Evolutionary conservation across 2,329 filamentous ascomycete species (phyloP).

Genomic region (Pestalotiopsis sp.): DNA sequence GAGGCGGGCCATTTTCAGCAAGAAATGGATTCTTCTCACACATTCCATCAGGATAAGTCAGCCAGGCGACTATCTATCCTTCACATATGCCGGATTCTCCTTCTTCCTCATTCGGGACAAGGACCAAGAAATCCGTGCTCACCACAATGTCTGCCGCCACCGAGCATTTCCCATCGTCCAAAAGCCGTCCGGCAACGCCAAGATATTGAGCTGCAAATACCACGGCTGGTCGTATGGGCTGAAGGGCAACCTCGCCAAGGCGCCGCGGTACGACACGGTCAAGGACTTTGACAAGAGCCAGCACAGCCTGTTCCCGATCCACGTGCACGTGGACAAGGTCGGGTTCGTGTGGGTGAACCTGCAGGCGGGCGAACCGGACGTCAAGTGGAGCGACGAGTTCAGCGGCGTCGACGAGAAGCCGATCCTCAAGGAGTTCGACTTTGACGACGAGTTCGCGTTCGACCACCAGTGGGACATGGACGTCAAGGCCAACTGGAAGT

Average conservation of each 20-base stretch:
- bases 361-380: conserved; percentile 47
- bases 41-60: conserved; percentile 43
- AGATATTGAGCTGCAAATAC: conserved; percentile 61
- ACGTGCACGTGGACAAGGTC: conserved; percentile 53
- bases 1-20: conserved; percentile 44
- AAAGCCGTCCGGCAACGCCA: conserved; percentile 50
- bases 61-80: conserved; percentile 59
- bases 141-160: conserved; percentile 66
- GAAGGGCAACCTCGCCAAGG: conserved; percentile 60
- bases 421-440: conserved; percentile 48
- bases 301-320: conserved; percentile 59
- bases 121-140: conserved; percentile 55
- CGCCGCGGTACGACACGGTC: conserved; percentile 59
- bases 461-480: conserved; percentile 62
- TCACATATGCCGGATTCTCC: conserved; percentile 56
- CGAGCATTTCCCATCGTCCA: conserved; percentile 61
- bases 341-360: conserved; percentile 64
- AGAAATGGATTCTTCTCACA: conserved; percentile 40
- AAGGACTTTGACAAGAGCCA: conserved; percentile 57
- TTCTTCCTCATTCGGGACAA: conserved; percentile 56
- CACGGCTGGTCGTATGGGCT: conserved; percentile 66
- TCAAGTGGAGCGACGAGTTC: conserved; percentile 56
- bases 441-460: conserved; percentile 53
- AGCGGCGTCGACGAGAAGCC: conserved; percentile 46
- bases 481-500: conserved; percentile 63